Base-by-base conservation (phyloP, 768 basidiomycete genomes). In the Macrolepiota albuminosa region DNA sequence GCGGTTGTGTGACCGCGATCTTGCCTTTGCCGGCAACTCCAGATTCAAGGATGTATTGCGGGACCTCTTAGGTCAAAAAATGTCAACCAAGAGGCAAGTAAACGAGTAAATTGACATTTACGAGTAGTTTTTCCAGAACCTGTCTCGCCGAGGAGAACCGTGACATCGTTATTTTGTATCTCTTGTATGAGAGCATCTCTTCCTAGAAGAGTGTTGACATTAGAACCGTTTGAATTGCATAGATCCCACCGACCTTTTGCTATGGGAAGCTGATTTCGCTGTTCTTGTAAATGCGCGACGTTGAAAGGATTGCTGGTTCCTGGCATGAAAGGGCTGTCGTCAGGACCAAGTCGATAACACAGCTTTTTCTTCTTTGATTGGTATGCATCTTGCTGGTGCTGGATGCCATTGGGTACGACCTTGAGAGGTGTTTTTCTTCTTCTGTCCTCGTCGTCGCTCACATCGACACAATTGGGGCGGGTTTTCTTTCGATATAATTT, bases 101-200 rank as follows among this genome's bases (percentile, higher is more conserved):
- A 36, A 51, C 33, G 52, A 31, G 40, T 14, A 36, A 60, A 57
- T 9, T 11, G 6, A n/a, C 49, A 54, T 56, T 45, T 45, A 86
- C 96, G 96, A 52, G 97, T 99, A 0, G 96, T 96, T 77, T 99
- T 99, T 63, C 97, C 97, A 21, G 95, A 97, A 13, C 97, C 97
- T 0, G 97, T 98, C 74, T 99, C 97, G 42, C 95, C 97, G 2
- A 99, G 81, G 9, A 99, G 82, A 47, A 98, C 85, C 1, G 88
- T 91, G 7, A 93, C 88, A 70, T 94, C 89, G 77, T 92, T 88
- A 63, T 85, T 81, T 34, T 74, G 72, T 54, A 96, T 86, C 71
- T 87, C 87, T 59, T 83, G 78, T 33, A 93, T 73, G 33, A 96
- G 79, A 33, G 87, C 85, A 26, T 91, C 88, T 69, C 81, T 85